These are phyloP conservation scores for Solanum infundibuliforme DNA, from an alignment of 257 asterid genomes.

Conservation along the genomic window DNA sequence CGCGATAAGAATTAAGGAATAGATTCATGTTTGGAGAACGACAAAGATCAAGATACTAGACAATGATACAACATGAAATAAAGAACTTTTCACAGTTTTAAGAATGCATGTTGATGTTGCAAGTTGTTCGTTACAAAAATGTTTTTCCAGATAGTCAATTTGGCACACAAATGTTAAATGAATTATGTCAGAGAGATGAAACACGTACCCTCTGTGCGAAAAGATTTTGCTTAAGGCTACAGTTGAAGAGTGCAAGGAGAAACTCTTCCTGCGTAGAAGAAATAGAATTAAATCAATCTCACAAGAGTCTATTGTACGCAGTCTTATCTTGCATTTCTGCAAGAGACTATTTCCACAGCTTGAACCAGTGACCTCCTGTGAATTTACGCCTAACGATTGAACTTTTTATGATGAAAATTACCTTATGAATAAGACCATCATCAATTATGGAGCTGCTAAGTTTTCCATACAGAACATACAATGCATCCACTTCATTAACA, in stretches of 20 bases:
- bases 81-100: background rate
- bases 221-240: conserved; percentile 44
- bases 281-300: background rate
- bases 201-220: conserved; percentile 63
- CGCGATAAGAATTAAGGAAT: background rate
- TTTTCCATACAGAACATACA: conserved; percentile 41
- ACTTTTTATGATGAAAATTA: conserved; percentile 3
- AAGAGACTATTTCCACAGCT: background rate
- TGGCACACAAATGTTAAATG: background rate
- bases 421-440: conserved; percentile 78
- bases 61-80: background rate
- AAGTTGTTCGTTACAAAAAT: background rate
- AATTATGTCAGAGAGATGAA: background rate
- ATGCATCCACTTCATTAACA: conserved; percentile 84
- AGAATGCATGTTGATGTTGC: too few relatives aligned
- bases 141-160: too few relatives aligned
- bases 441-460: conserved; percentile 55
- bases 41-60: background rate
- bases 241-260: conserved; percentile 57
- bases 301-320: background rate
- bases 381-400: background rate
- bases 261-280: conserved; percentile 66
- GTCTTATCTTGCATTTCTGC: background rate
- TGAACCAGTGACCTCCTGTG: background rate
- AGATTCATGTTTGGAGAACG: background rate